These are phyloP conservation scores for Colletotrichum lini DNA, from an alignment of 2,329 filamentous ascomycete species.

Conservation along the genomic window DNA sequence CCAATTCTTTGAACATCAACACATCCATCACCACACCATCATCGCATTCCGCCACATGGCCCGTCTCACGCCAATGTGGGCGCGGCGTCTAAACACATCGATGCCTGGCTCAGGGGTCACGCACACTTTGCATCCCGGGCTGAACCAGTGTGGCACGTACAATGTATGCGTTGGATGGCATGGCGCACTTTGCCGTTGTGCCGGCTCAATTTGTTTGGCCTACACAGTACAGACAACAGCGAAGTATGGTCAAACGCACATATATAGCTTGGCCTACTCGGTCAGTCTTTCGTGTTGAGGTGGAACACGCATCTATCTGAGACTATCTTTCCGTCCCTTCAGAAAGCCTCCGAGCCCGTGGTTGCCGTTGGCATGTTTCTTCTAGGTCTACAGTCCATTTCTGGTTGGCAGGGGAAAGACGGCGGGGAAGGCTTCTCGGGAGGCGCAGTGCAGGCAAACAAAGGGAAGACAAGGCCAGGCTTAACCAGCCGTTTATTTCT, in stretches of 20 bases:
- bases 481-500: constrained; percentile 10
- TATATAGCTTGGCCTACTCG: not conserved
- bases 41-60: constrained; percentile 12
- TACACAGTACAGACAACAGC: not conserved
- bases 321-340: not conserved
- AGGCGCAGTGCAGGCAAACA: constrained; percentile 24
- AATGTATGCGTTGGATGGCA: not conserved
- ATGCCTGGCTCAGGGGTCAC: not conserved
- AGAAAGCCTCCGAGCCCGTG: constrained; percentile 10
- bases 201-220: constrained; percentile 8
- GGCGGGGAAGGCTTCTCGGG: not conserved
- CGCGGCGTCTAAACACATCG: constrained; percentile 22
- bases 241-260: not conserved
- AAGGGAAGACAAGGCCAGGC: constrained; percentile 22
- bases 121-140: not conserved
- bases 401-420: constrained; percentile 19
- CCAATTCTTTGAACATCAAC: constrained; percentile 1
- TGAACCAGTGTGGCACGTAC: constrained; percentile 17
- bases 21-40: constrained; percentile 8
- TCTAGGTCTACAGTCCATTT: not conserved
- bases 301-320: not conserved
- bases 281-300: constrained; percentile 23
- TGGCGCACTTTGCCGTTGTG: not conserved
- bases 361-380: constrained; percentile 26
- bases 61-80: constrained; percentile 31